phyloP scores from a whole-genome alignment of 1,284 basidiomycete genomes.

The Apiotrichum mycotoxinovorans region DNA sequence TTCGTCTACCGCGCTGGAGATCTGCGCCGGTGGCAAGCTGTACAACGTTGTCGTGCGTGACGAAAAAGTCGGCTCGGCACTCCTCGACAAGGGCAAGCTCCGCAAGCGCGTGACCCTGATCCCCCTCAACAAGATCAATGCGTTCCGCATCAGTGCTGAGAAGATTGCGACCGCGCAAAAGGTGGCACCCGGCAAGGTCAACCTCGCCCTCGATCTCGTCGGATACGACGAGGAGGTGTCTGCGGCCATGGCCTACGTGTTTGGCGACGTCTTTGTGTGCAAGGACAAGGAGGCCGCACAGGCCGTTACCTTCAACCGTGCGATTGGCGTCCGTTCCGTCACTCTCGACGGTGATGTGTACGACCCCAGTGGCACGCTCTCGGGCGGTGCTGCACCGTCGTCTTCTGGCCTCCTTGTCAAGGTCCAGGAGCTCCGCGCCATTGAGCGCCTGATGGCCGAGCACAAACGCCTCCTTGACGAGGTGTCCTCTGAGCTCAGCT shows the following conservation, averaged over 20 bases:
- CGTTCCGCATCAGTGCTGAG: constrained; percentile 63
- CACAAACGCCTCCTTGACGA: constrained; percentile 57
- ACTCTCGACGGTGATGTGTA: constrained; percentile 95
- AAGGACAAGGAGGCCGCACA: constrained; percentile 86
- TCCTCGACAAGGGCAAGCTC: constrained; percentile 73
- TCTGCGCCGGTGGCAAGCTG: constrained; percentile 85
- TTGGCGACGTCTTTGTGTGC: constrained; percentile 89
- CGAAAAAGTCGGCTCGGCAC: constrained; percentile 78
- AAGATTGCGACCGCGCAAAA: constrained; percentile 72
- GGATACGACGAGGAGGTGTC: constrained; percentile 80
- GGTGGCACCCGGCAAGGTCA: constrained; percentile 77
- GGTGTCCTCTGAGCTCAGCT: constrained; percentile 61
- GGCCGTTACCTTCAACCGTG: constrained; percentile 77
- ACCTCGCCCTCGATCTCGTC: constrained; percentile 80
- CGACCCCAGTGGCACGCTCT: constrained; percentile 90
- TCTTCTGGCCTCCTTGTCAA: constrained; percentile 73
- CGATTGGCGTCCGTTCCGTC: constrained; percentile 73
- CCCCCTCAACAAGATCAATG: constrained; percentile 86
- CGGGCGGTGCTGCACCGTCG: constrained; percentile 81
- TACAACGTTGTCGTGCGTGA: constrained; percentile 94
- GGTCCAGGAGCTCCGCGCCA: constrained; percentile 73
- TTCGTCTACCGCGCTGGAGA: constrained; percentile 86
- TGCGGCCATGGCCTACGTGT: constrained; percentile 89
- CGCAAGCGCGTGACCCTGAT: constrained; percentile 91
- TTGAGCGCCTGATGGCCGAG: constrained; percentile 60